Percentiles rank a stretch among this genome's conserved stretches.
These are phyloP conservation scores for Pichia sp. DNA, from an alignment of 1,139 yeast genomes.

Conservation along the genomic window DNA sequence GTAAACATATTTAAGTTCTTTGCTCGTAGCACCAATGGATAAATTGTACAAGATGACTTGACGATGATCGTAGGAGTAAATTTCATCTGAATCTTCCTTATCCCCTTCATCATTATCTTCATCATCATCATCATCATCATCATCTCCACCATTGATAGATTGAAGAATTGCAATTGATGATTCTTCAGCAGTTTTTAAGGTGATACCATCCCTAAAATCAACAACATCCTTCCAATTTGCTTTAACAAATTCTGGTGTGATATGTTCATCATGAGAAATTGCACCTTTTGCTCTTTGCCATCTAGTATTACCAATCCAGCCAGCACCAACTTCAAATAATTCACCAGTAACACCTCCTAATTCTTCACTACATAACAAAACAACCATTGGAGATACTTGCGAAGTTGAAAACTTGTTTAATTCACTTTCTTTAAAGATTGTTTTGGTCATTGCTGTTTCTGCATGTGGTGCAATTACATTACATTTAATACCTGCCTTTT, in stretches of 20 bases:
- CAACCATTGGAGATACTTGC: slow-evolving; percentile 86
- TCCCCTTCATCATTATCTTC: slow-evolving; percentile 41
- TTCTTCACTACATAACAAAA: slow-evolving; percentile 68
- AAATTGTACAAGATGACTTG: slow-evolving; percentile 82
- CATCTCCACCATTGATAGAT: slow-evolving; percentile 51
- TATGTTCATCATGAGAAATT: slow-evolving; percentile 46
- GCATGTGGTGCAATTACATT: slow-evolving; percentile 95
- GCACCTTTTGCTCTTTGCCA: slow-evolving; percentile 93
- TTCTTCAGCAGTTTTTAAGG: slow-evolving; percentile 66
- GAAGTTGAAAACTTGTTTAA: slow-evolving; percentile 79
- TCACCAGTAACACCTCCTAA: slow-evolving; percentile 62
- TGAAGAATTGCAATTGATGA: slow-evolving; percentile 72
- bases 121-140: slow-evolving; percentile 46
- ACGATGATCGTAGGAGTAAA: slow-evolving; percentile 51
- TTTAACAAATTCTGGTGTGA: slow-evolving; percentile 40
- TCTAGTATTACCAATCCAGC: slow-evolving; percentile 93
- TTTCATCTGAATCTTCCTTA: slow-evolving; percentile 19
- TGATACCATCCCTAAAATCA: slow-evolving; percentile 57
- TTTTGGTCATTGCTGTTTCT: slow-evolving; percentile 93
- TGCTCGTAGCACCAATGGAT: slow-evolving; percentile 80
- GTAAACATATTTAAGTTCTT: slow-evolving; percentile 72
- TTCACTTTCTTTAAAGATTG: slow-evolving; percentile 74
- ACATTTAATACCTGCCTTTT: slow-evolving; percentile 65
- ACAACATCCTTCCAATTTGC: slow-evolving; percentile 61
- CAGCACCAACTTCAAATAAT: slow-evolving; percentile 74